These are phyloP conservation scores for Leccinum uliginosum DNA, from an alignment of 768 basidiomycete genomes.

Conservation along the genomic window DNA sequence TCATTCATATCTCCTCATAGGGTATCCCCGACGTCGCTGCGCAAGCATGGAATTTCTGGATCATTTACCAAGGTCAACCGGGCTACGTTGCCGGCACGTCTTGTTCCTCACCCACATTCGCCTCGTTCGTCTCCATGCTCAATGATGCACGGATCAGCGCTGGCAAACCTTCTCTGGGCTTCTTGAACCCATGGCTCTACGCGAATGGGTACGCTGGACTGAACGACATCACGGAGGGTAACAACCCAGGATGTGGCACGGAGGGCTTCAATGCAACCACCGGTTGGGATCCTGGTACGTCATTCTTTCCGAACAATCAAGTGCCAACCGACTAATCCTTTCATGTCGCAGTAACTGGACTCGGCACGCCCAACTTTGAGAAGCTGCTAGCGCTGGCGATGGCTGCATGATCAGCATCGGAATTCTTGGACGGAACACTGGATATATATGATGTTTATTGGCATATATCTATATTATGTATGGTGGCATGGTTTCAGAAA, in stretches of 20 bases:
- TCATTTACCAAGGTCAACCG: constrained; percentile 40
- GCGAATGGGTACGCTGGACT: constrained; percentile 29
- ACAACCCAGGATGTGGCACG: constrained; percentile 60
- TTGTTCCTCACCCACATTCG: constrained; percentile 59
- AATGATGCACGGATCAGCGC: constrained; percentile 56
- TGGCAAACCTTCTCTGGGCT: constrained; percentile 46
- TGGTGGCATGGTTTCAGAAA: not conserved
- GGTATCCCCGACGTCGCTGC: constrained; percentile 67
- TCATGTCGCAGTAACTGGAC: constrained; percentile 42
- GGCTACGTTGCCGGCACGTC: constrained; percentile 59
- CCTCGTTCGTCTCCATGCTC: constrained; percentile 58
- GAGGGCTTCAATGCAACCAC: constrained; percentile 54
- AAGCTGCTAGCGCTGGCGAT: constrained; percentile 40
- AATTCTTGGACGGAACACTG: not conserved
- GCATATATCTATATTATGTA: not conserved
- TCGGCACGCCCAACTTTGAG: constrained; percentile 52
- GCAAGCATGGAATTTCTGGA: constrained; percentile 46
- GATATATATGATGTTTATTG: not conserved
- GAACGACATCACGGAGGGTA: constrained; percentile 58
- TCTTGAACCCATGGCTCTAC: constrained; percentile 65
- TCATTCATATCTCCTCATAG: constrained; percentile 13
- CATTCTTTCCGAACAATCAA: not conserved
- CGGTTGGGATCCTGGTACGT: constrained; percentile 60
- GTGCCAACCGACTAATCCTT: not conserved
- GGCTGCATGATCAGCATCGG: constrained; percentile 2